Base-by-base conservation (phyloP, 1,284 basidiomycete genomes). In the Cerioporus squamosus region DNA sequence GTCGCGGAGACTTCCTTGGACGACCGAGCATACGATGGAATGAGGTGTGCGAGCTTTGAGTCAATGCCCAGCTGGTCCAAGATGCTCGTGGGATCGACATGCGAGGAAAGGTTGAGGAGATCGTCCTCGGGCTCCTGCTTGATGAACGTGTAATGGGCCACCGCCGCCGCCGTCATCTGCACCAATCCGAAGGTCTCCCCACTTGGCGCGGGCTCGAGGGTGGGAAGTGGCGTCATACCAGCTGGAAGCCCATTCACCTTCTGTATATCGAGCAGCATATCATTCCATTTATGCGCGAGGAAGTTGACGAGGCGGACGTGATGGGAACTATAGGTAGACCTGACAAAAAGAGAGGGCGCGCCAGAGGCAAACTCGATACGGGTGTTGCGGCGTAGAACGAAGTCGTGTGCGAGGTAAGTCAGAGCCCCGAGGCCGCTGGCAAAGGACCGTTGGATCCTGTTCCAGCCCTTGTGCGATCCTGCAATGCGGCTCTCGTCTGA, bases 381-480 rank as follows among this genome's bases (percentile, higher is more conserved):
- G n/a, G 24, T 36, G 29, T 58, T 58, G 14, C 51, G 51, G 2
- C 57, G 47, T n/a, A 48, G 22, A 15, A 58, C 51, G 24, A 45
- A 53, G 51, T 58, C 57, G 39, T 55, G 53, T 18, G 44, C 33
- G 2, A 60, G 58, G 3, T 43, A 29, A 2, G 39, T 49, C 14
- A 62, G 38, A 6, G 61, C 44, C 39, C 62, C 62, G 4, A 71
- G 39, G 1, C 71, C 71, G 39, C 68, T 69, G 1, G 71, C 53
- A 17, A 55, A 47, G 2, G 67, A 51, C 0, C 68, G 61, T 46
- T 61, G 60, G 2, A 71, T 42, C 0, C 56, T 38, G 51, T 70
- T 70, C 69, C 66, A 71, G 2, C 61, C 63, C 26, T 69, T 69
- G 51, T 72, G 66, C 0, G 66, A 44, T 2, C 57, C 51, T n/a